Evolutionary conservation across 345 rosid species (phyloP), one percentile per base, ranked within the genome.

Genomic region (Carallia pectinifolia): DNA sequence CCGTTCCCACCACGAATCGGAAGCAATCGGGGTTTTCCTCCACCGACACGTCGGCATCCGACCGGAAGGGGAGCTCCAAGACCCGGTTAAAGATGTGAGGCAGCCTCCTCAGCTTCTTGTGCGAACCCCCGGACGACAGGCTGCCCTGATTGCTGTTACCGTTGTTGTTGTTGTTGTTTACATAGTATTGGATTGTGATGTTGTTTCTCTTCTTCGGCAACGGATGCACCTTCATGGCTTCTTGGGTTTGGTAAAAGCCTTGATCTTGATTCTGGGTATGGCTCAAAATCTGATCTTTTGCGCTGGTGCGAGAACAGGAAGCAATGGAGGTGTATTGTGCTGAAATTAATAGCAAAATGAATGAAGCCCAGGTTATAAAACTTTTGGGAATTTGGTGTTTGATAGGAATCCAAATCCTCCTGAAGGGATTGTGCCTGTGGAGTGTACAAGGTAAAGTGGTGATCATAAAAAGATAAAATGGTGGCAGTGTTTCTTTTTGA

Each of bases 41-140:
- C 61, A 95, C 84, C 59, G 74, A 71, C 12, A 95, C 98, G 17
- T 92, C 93, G 12, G 97, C 97, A 52, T 92, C 92, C 9, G 98
- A 87, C 77, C 94, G 79, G 73, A 95, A 89, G 15, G 99, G 99
- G 0, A 92, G 92, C 85, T 95, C 97, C 23, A 95, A 80, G 47
- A 90, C 91, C 66, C 98, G 91, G 84, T 81, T 82, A 81, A 92
- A 92, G 74, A 95, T 88, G 74, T 95, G 99, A 58, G 98, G 99
- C n/a, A 95, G 82, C 71, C 96, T 78, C 66, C 92, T 84, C 58
- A 95, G 98, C 74, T 84, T 95, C 88, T 95, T 95, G 53, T 87
- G 85, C 61, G 86, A 81, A 36, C 83, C 86, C 29, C 34, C 56
- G 6, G 83, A 71, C 1, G 71, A 66, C 12, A 74, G 80, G 69